Evolutionary conservation across 495 filamentous ascomycete genomes (phyloP).

Genomic region (Hamigera avellanea): DNA sequence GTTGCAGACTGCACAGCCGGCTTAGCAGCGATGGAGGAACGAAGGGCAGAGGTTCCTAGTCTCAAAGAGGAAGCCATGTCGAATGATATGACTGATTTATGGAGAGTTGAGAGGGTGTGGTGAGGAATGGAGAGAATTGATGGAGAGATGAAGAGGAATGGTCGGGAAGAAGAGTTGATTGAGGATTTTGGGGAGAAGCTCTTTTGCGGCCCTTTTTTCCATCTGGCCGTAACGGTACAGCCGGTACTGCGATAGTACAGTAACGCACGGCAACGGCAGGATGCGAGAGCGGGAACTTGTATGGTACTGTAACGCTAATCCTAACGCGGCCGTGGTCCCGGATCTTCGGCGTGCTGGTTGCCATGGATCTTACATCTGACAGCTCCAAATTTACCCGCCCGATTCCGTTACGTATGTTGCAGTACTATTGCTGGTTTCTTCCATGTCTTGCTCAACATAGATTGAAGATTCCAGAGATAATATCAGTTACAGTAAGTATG

Average conservation of each 20-base stretch:
- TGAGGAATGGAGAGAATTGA: conserved; percentile 13
- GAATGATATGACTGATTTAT: conserved; percentile 19
- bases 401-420: conserved; percentile 10
- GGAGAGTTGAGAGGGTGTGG: conserved; percentile 16
- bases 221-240: conserved; percentile 26
- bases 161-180: conserved; percentile 17
- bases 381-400: conserved; percentile 9
- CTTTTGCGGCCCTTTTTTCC: conserved; percentile 24
- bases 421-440: no score
- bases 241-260: conserved; percentile 22
- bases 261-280: conserved; percentile 12
- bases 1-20: conserved; percentile 52
- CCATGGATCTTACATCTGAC: no score
- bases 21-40: conserved; percentile 54
- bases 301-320: conserved; percentile 11
- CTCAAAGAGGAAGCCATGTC: conserved; percentile 73
- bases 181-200: conserved; percentile 10
- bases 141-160: conserved; percentile 17
- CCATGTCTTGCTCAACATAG: no score
- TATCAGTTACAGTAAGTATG: no score
- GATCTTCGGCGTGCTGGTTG: neutral
- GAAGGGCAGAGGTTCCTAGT: conserved; percentile 62
- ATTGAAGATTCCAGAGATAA: no score
- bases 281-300: conserved; percentile 6
- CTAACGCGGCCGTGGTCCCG: conserved; percentile 12